Base-by-base conservation (phyloP, 139 green algal species). In the Yamagishiella unicocca region DNA sequence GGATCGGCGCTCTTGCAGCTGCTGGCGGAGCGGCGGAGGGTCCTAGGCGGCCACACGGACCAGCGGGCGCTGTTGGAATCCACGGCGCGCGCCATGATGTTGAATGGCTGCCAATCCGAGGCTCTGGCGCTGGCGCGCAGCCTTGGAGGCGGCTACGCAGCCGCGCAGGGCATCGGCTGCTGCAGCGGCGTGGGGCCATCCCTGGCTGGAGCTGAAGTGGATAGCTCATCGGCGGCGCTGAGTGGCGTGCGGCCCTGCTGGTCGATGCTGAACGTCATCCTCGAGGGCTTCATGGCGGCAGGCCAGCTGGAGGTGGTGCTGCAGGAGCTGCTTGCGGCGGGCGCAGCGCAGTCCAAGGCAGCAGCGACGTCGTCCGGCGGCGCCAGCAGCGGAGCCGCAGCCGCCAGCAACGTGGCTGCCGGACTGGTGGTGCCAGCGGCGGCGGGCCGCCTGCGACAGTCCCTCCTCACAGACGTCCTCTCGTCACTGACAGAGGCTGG, bases 251-350 rank as follows among this genome's bases (percentile, higher is more conserved):
- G 77, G 35, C 77, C 77, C 25, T 84, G 77, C 55, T 84, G 77
- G 77, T 35, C 55, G 1, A 71, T 84, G 77, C 55, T 84, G 0
- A 84, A 84, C 55, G 55, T 84, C 1, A 38, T 84, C 1, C 58
- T 84, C 29, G 77, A 84, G 77, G 55, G 37, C 25, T 46, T 40
- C 0, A 42, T 84, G 55, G 27, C 46, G 0, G 27, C 37, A 1
- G 77, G 77, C 27, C 55, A 72, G 77, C 10, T 73, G 38, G 31
- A 84, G 25, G 24, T 43, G 24, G 77, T 73, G 10, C 21, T 84
- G 27, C 55, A 50, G 55, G 77, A 84, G 54, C 55, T 84, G 37
- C 61, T 84, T 33, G 77, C 77, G 19, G 77, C 77, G 27, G 77
- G 77, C 12, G 8, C 77, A 9, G 77, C 77, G 37, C 55, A 84